Conservation (phyloP, 176 grass and related monocot species). For the Guadua angustifolia region DNA sequence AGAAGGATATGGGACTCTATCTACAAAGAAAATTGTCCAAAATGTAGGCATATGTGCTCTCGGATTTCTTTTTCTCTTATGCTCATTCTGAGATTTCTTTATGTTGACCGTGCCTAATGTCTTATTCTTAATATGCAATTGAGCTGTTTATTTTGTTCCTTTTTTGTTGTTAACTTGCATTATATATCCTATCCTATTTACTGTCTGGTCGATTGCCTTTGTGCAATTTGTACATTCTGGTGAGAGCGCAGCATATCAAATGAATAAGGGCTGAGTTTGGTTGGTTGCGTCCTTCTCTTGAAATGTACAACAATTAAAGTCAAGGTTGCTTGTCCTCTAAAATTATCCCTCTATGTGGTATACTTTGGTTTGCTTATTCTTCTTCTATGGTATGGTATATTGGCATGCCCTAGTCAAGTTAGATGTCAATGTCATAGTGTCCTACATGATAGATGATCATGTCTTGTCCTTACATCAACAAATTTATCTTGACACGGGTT, state of each 20-base stretch:
- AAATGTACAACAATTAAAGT: not conserved
- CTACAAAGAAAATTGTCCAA: constrained; percentile 97
- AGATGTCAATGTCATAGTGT: not conserved
- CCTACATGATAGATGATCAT: not conserved
- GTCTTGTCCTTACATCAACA: not conserved
- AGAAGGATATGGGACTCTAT: constrained; percentile 94
- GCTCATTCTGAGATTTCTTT: not conserved
- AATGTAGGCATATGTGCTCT: constrained; percentile 64
- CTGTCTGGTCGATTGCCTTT: not conserved
- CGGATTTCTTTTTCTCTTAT: not conserved
- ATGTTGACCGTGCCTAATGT: not conserved
- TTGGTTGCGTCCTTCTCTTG: not conserved
- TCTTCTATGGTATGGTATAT: not conserved
- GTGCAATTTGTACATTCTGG: constrained; percentile 6
- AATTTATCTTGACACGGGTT: constrained; percentile 7
- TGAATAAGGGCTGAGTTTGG: not conserved
- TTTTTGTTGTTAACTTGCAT: constrained; percentile 5
- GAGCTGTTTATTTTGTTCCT: not conserved
- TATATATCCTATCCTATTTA: constrained; percentile 22
- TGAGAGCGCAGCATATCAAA: not conserved
- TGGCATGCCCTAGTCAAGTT: constrained; percentile 20
- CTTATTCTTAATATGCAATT: not conserved
- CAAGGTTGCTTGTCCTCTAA: constrained; percentile 1
- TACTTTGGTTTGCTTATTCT: constrained; percentile 7
- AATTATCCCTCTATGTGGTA: not conserved